Percentiles rank a stretch among this genome's conserved stretches.
Conservation (phyloP, 768 basidiomycete species). For the Podaxis sp. region DNA sequence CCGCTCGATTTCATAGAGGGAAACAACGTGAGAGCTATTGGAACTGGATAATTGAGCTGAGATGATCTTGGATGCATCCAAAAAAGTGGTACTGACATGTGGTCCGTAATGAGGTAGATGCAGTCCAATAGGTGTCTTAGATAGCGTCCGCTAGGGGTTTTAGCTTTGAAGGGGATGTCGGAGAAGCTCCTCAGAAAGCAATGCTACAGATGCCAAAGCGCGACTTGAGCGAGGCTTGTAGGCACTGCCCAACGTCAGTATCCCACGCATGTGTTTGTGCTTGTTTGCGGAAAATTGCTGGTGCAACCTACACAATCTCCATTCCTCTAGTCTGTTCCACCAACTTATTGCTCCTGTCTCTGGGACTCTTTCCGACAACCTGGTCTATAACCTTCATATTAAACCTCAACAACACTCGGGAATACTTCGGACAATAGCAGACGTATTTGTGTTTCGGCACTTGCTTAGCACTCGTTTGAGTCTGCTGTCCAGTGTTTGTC, state of each 20-base stretch:
- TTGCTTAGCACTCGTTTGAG: background rate
- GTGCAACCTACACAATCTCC: no score
- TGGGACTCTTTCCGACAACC: no score
- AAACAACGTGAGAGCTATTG: background rate
- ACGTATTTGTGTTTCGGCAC: no score
- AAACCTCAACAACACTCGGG: no score
- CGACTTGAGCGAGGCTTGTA: background rate
- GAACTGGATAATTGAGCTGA: background rate
- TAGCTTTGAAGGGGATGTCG: background rate
- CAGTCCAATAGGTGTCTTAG: no score
- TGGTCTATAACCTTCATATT: no score
- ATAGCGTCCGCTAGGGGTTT: background rate
- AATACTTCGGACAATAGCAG: no score
- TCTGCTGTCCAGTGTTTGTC: background rate
- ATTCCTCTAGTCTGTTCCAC: no score
- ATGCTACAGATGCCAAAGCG: background rate
- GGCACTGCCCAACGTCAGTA: conserved; percentile 9
- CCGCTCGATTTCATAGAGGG: conserved; percentile 10
- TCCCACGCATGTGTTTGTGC: conserved; percentile 8
- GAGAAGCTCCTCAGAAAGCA: background rate
- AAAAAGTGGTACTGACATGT: conserved; percentile 2
- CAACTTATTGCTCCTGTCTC: no score
- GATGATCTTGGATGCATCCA: background rate
- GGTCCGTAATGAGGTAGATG: background rate
- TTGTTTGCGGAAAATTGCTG: background rate